These are phyloP conservation scores for Symbiodinium pilosum DNA, from an alignment of 73 alveolate genomes.

Conservation along the genomic window DNA sequence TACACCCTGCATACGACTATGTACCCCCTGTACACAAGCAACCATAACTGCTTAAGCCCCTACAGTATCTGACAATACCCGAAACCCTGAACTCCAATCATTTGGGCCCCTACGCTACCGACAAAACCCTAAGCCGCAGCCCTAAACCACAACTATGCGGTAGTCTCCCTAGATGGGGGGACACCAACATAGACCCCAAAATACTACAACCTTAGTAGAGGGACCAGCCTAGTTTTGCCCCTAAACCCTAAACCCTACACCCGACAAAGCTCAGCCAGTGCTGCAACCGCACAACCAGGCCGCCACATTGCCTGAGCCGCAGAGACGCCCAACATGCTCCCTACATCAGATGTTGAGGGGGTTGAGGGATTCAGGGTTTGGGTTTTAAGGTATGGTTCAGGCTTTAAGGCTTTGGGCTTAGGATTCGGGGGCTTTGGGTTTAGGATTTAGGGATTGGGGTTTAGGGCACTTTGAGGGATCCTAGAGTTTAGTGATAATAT, in stretches of 20 bases:
- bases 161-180: no score
- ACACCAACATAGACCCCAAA: no score
- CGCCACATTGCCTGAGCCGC: constrained; percentile 40
- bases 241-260: no score
- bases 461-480: no score
- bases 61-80: background rate
- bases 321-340: no score
- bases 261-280: background rate
- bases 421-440: background rate
- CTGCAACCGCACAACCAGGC: constrained; percentile 60
- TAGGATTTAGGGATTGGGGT: background rate
- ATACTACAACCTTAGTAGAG: no score
- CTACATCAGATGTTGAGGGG: no score
- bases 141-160: no score
- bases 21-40: background rate
- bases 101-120: no score
- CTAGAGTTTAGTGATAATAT: background rate
- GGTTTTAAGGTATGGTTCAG: background rate
- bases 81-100: background rate
- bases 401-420: background rate
- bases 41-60: background rate
- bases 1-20: no score
- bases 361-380: background rate
- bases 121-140: no score
- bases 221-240: no score